A percentile compares a stretch with the other conserved stretches of the same genome.
phyloP scores from a whole-genome alignment of 768 basidiomycete genomes.

The Boletus reticulatus region DNA sequence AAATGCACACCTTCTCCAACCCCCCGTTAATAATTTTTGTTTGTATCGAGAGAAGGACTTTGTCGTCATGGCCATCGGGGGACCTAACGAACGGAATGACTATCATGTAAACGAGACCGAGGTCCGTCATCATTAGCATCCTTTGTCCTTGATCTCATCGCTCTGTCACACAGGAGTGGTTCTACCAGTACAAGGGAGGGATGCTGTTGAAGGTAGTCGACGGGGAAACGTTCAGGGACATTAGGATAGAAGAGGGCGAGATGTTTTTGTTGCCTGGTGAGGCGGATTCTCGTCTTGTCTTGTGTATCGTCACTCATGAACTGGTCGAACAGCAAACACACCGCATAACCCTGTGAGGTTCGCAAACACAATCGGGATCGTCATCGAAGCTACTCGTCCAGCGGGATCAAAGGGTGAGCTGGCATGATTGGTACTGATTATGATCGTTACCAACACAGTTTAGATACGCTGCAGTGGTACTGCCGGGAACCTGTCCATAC shows the following conservation, averaged over 20 bases:
- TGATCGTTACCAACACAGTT: neutral
- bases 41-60: constrained; percentile 82
- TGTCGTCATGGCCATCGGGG: constrained; percentile 94
- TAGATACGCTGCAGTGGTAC: constrained; percentile 93
- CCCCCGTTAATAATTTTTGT: constrained; percentile 92
- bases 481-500: constrained; percentile 64
- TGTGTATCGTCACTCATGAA: neutral
- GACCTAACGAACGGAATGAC: constrained; percentile 91
- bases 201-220: constrained; percentile 91
- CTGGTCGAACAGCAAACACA: constrained; percentile 68
- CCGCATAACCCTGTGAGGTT: constrained; percentile 96
- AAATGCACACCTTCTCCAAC: constrained; percentile 77
- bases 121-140: constrained; percentile 37
- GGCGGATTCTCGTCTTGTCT: constrained; percentile 11
- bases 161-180: constrained; percentile 73
- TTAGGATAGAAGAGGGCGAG: constrained; percentile 89
- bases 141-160: neutral
- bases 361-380: constrained; percentile 86
- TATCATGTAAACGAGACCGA: constrained; percentile 97
- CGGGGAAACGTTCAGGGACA: constrained; percentile 76
- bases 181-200: constrained; percentile 92
- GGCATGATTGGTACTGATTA: neutral
- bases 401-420: constrained; percentile 65
- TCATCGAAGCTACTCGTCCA: constrained; percentile 85
- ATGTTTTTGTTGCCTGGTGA: constrained; percentile 94